Base-by-base conservation (phyloP, 202 grass and related monocot genomes). In the Setaria viridis region DNA sequence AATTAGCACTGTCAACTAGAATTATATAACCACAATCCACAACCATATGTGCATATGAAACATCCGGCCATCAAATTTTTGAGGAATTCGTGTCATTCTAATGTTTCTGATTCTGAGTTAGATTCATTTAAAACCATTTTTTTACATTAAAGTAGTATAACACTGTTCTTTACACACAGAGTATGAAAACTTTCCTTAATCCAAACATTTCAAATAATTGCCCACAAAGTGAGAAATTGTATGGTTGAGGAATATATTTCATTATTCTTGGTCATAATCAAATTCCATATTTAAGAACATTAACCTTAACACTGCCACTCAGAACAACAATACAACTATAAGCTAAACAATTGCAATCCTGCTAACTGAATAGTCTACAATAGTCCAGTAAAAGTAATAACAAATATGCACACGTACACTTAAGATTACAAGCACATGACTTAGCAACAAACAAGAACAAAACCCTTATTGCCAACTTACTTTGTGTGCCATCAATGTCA, bases 401-500 rank as follows among this genome's bases (percentile, higher is more conserved):
- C 29, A 47, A 15, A 64, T 25, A 76, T 49, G 39, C 7, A 81
- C 11, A 67, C 39, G 41, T 46, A 51, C 59, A 62, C 50, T 11
- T 73, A 43, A 80, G 25, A 56, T 9, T 54, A 46, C 35, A 55
- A 62, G 14, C 9, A 59, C 35, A 79, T 0, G 32, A 47, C 8
- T 82, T 42, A 49, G 13, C 9, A 78, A 63, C 10, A 72, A 78
- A 66, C 6, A 6, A 21, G 46, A 51, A 8, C 0, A 57, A 46
- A 37, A 69, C 16, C 3, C 0, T 8, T 80, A 15, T 34, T 55
- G 34, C 73, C 51, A 41, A 83, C 91, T 94, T 94, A 98, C 95
- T 92, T 82, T 82, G 95, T 17, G 87, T 82, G 37, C 20, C 60
- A 34, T 98, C 87, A 85, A 98, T 51, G 29, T 98, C 93, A 62